Base-by-base conservation (phyloP, 176 grass and related monocot species). In the Guadua angustifolia region DNA sequence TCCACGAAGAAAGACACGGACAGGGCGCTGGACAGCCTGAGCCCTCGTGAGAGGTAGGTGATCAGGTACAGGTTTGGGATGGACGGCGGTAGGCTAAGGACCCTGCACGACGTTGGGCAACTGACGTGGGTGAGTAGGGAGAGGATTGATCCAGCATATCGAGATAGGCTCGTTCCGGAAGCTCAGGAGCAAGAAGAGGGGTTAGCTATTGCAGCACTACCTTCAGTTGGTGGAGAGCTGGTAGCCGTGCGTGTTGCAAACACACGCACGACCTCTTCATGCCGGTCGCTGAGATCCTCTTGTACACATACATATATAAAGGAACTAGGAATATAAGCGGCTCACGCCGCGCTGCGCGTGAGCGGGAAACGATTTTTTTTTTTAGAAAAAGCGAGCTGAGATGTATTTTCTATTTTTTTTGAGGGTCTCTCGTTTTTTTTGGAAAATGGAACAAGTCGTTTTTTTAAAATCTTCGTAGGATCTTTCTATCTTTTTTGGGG, bases 111-210 rank as follows among this genome's bases (percentile, higher is more conserved):
- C 76, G 94, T 95, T 32, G 96, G 96, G 51, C 80, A 88, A 73
- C 47, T 89, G 43, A 78, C 95, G 79, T 82, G 89, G 57, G 88
- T 95, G 78, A 99, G 93, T 77, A 85, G 96, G 80, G 96, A 99
- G 86, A 91, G 93, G 85, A 89, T 95, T 29, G 29, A 29, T 29
- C 78, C 79, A 93, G 77, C 96, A 95, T 59, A 94, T 99, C 9
- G 93, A 99, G 80, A 73, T 86, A 66, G 83, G 62, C 62, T 89
- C 96, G n/a, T 89, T 99, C 74, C 89, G 91, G 87, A 99, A 99
- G 84, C 75, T 99, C 9, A 92, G 89, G 85, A 81, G 45, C 80
- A 94, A 88, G 87, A 93, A 93, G 57, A 89, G 40, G 87, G 73
- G 88, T 32, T 82, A 88, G 49, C 82, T 90, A 75, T 64, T 98